A percentile compares a stretch with the other conserved stretches of the same genome.
Conservation (phyloP, 495 filamentous ascomycete genomes). For the Lophium mytilinum region DNA sequence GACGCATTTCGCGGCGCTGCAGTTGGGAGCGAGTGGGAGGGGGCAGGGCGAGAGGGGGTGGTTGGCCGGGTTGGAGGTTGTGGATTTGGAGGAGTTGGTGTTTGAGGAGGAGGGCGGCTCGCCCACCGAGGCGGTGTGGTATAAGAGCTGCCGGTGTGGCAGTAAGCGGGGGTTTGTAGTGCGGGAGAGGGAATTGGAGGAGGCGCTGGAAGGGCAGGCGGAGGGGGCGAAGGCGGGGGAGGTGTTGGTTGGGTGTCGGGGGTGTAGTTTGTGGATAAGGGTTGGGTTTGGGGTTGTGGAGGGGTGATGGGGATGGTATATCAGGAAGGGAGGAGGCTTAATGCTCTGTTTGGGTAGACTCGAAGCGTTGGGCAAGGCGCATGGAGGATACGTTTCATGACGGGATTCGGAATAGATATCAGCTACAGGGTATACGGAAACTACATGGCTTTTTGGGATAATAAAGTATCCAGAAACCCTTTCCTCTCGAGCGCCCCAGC, state of each 20-base stretch:
- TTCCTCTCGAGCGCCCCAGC: too few relatives aligned
- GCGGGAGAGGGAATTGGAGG: constrained; percentile 13
- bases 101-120: background rate
- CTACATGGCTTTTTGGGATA: too few relatives aligned
- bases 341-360: too few relatives aligned
- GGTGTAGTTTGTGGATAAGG: constrained; percentile 27
- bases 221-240: constrained; percentile 12
- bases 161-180: constrained; percentile 13
- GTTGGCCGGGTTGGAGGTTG: background rate
- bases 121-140: background rate
- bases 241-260: constrained; percentile 24
- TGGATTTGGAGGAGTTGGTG: constrained; percentile 7
- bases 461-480: too few relatives aligned
- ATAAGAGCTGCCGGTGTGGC: constrained; percentile 12
- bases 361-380: too few relatives aligned
- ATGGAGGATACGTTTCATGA: too few relatives aligned
- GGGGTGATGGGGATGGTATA: background rate
- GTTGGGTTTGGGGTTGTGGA: constrained; percentile 25
- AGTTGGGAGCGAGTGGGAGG: background rate
- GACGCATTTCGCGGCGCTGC: too few relatives aligned
- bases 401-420: too few relatives aligned
- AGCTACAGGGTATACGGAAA: too few relatives aligned
- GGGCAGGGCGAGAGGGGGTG: background rate
- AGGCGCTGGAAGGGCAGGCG: constrained; percentile 5
- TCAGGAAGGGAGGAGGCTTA: background rate